A percentile compares a stretch with the other conserved stretches of the same genome.
These are phyloP conservation scores for Aureobasidium leucospermi DNA, from an alignment of 2,329 filamentous ascomycete species.

Conservation along the genomic window DNA sequence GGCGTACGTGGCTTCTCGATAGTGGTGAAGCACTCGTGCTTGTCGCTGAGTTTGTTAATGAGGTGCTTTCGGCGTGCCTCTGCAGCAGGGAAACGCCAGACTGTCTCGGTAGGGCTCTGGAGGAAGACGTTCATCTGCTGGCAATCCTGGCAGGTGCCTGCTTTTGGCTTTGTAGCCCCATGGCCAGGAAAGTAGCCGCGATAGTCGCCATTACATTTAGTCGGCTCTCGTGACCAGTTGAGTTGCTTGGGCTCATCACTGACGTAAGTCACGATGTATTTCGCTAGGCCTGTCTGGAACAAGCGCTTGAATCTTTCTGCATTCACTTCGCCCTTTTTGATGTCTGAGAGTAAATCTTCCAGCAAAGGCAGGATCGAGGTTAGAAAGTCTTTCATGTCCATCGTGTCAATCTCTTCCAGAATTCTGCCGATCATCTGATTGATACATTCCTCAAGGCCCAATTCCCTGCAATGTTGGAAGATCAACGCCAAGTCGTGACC, in stretches of 20 bases:
- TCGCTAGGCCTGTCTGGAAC: not conserved
- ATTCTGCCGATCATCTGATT: not conserved
- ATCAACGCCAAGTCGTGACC: not conserved
- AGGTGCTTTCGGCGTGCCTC: not conserved
- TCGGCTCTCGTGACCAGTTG: not conserved
- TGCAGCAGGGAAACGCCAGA: not conserved
- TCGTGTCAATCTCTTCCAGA: not conserved
- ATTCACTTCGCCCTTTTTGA: not conserved
- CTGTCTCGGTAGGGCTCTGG: not conserved
- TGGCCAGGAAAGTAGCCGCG: not conserved
- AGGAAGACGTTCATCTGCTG: not conserved
- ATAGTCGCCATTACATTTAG: not conserved
- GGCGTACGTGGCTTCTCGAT: not conserved
- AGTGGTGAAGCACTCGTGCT: not conserved
- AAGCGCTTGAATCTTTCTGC: not conserved
- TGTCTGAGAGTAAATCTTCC: not conserved
- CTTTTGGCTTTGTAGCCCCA: not conserved
- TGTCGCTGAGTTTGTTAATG: not conserved
- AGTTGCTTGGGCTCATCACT: not conserved
- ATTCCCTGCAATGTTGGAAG: not conserved
- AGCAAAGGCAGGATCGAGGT: not conserved
- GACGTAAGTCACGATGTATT: not conserved
- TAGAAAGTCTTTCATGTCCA: not conserved
- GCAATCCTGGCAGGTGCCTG: not conserved
- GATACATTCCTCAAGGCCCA: not conserved